A percentile compares a stretch with the other conserved stretches of the same genome.
phyloP scores from a whole-genome alignment of 176 grass and related monocot species.

The Oryza australiensis region DNA sequence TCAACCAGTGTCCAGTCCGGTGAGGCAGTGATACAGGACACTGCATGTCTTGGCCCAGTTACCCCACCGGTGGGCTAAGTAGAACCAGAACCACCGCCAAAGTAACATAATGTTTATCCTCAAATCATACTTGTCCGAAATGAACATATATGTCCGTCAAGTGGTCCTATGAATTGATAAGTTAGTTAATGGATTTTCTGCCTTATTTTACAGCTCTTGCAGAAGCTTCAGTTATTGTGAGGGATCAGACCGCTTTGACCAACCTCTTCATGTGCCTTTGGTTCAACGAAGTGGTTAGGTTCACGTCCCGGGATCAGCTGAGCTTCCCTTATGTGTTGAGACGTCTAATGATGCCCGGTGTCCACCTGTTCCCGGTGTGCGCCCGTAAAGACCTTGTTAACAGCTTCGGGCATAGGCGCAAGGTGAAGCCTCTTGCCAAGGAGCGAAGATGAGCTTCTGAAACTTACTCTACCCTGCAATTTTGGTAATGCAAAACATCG shows the following conservation, averaged over 20 bases:
- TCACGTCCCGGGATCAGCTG: conserved; percentile 87
- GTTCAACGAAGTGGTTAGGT: conserved; percentile 92
- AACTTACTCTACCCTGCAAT: not conserved
- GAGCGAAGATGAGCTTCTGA: conserved; percentile 44
- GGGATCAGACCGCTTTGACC: conserved; percentile 70
- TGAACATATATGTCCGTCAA: not conserved
- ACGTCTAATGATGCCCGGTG: conserved; percentile 44
- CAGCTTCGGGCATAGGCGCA: conserved; percentile 69
- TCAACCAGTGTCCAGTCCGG: conserved; percentile 22
- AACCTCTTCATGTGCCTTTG: conserved; percentile 91
- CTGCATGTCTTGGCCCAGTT: conserved; percentile 2
- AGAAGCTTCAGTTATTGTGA: conserved; percentile 87
- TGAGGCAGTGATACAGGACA: conserved; percentile 40
- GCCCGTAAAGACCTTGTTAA: conserved; percentile 80
- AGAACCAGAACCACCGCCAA: conserved; percentile 25
- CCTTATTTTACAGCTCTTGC: conserved; percentile 66
- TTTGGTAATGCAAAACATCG: not conserved
- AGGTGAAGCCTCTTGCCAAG: conserved; percentile 76
- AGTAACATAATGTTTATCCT: conserved; percentile 16
- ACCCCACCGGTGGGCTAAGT: conserved; percentile 30
- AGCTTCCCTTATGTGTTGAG: conserved; percentile 87
- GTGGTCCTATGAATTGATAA: conserved; percentile 35
- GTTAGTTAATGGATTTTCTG: not conserved
- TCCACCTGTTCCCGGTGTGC: conserved; percentile 90
- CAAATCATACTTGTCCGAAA: conserved; percentile 9